Base-by-base conservation (phyloP, 208 protist genomes). In the Trypanosoma caninum region DNA sequence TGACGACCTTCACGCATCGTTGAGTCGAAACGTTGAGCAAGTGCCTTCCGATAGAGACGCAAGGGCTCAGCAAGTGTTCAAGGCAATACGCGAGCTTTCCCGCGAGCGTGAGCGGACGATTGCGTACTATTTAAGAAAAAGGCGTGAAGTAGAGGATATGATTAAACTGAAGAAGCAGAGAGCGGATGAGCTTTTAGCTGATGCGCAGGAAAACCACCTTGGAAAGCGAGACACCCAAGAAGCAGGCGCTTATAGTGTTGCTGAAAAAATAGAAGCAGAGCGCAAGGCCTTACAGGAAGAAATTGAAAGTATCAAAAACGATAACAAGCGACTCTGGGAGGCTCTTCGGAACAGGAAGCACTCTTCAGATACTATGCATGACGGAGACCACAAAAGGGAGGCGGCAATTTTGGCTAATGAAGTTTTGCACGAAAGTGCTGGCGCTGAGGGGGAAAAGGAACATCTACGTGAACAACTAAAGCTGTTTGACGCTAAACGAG, bases 161-260 rank as follows among this genome's bases (percentile, higher is more conserved):
- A 83, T 94, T 40, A 74, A 80, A 20, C 53, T 94, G 33, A 94
- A 94, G 56, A 78, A 90, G 71, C 61, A 80, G n/a, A 58, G 82
- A 16, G 64, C 82, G 14, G 59, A 70, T 58, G 79, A 88, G 42
- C 56, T 94, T 51, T 66, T 74, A 28, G 67, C 70, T 11, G 84
- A 94, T 44, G 67, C 83, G 0, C 65, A 75, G 16, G 69, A 72
- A 41, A 85, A 89, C 47, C 55, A 76, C 25, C 67, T 64, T 27
- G 45, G 60, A 14, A 57, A 83, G 51, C 67, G 56, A 16, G 76
- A 82, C 45, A 72, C 58, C 42, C 83, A 89, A 54, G 76, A 87
- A 18, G 66, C 52, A 9, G 57, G 84, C 57, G 51, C 78, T 20
- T 47, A 76, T 38, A 53, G 54, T 37, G 76, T 87, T 13, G 64